Conservation (phyloP, 1,284 basidiomycete genomes). For the Leucoagaricus sp. region DNA sequence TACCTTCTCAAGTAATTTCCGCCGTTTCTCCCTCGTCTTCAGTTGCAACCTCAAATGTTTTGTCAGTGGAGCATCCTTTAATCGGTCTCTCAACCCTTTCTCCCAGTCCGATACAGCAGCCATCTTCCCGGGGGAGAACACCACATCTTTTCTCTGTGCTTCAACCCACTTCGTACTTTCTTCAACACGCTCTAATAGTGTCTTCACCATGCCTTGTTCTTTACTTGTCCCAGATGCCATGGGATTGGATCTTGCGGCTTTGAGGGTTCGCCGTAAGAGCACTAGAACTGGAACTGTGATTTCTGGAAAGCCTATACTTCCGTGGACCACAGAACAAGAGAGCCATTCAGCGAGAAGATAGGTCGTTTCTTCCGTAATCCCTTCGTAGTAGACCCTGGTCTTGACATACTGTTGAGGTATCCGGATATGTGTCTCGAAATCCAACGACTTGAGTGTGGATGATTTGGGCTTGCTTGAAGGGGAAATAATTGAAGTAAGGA, state of each 20-base stretch:
- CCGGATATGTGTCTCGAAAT: constrained; percentile 87
- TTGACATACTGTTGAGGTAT: constrained; percentile 88
- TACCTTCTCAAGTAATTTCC: constrained; percentile 78
- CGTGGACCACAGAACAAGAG: constrained; percentile 61
- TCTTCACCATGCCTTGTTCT: constrained; percentile 65
- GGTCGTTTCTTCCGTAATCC: constrained; percentile 79
- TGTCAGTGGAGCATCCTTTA: constrained; percentile 76
- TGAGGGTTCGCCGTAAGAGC: constrained; percentile 69
- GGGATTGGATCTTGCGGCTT: constrained; percentile 48
- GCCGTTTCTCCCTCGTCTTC: constrained; percentile 79
- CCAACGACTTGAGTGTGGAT: constrained; percentile 81
- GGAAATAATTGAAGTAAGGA: constrained; percentile 80
- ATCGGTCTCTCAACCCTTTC: constrained; percentile 53
- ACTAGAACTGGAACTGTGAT: constrained; percentile 85
- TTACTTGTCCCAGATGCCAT: constrained; percentile 42
- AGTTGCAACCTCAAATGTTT: constrained; percentile 80
- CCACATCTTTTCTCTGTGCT: constrained; percentile 63
- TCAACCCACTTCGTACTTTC: constrained; percentile 82
- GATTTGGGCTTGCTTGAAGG: constrained; percentile 78
- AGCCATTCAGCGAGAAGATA: constrained; percentile 85
- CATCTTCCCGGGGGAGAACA: constrained; percentile 74
- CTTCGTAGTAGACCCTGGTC: constrained; percentile 87
- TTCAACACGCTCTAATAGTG: constrained; percentile 82
- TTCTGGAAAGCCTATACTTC: constrained; percentile 93
- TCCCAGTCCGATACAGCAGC: constrained; percentile 78